A percentile compares a stretch with the other conserved stretches of the same genome.
Evolutionary conservation across 2,329 filamentous ascomycete species (phyloP).

Genomic region (Mycocentrospora acerina): DNA sequence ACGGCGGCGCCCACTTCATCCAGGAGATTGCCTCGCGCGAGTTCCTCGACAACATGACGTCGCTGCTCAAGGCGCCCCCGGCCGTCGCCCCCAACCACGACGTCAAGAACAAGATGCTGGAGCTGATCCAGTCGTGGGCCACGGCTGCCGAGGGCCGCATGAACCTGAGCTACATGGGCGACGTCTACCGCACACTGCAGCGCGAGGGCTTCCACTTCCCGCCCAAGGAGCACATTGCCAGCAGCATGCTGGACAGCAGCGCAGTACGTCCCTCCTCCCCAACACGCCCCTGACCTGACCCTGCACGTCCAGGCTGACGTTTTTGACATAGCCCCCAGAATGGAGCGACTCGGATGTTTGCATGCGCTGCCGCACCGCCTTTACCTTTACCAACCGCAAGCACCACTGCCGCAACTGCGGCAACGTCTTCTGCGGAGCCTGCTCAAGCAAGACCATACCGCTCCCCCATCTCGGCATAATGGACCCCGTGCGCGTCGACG

Average conservation of each 20-base stretch:
- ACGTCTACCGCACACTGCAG: slow-evolving; percentile 81
- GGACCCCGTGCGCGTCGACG: slow-evolving; percentile 89
- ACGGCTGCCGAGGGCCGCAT: slow-evolving; percentile 81
- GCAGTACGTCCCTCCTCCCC: slow-evolving; percentile 63
- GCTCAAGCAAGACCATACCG: slow-evolving; percentile 84
- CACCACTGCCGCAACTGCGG: slow-evolving; percentile 98
- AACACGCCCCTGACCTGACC: too few relatives aligned
- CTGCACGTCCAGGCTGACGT: slow-evolving; percentile 1
- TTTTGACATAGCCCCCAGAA: slow-evolving; percentile 72
- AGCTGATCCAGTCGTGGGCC: slow-evolving; percentile 92
- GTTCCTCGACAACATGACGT: slow-evolving; percentile 97
- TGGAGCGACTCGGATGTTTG: slow-evolving; percentile 98
- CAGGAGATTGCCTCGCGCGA: slow-evolving; percentile 93
- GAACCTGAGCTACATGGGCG: slow-evolving; percentile 81
- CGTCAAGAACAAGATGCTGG: slow-evolving; percentile 86
- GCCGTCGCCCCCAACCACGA: slow-evolving; percentile 75
- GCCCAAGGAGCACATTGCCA: slow-evolving; percentile 81
- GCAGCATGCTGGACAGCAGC: slow-evolving; percentile 96
- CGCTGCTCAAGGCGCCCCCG: slow-evolving; percentile 80
- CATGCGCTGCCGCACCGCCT: slow-evolving; percentile 93
- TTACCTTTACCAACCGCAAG: slow-evolving; percentile 97
- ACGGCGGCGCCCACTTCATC: slow-evolving; percentile 93
- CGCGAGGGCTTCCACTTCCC: slow-evolving; percentile 87
- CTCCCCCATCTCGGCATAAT: slow-evolving; percentile 91
- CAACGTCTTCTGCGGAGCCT: slow-evolving; percentile 94